These are phyloP conservation scores for Pulveroboletus sp. DNA, from an alignment of 768 basidiomycete species.

Conservation along the genomic window DNA sequence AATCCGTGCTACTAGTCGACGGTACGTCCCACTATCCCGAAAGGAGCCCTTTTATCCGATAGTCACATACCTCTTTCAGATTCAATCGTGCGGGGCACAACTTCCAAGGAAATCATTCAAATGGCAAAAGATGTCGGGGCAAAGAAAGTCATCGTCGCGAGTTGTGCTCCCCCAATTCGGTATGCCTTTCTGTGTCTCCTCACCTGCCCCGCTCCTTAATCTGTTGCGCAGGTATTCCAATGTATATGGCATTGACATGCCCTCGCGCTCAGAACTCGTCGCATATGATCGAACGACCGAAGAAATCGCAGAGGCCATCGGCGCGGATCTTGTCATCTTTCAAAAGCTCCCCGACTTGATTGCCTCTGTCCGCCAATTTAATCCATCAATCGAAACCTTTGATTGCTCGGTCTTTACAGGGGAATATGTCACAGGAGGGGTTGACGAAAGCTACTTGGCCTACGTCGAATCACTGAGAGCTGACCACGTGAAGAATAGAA, in stretches of 20 bases:
- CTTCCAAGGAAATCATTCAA: slow-evolving; percentile 96
- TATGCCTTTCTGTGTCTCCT: slow-evolving; percentile 26
- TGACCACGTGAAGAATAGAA: slow-evolving; percentile 71
- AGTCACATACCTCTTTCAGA: slow-evolving; percentile 43
- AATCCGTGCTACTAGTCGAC: slow-evolving; percentile 93
- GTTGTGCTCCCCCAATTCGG: slow-evolving; percentile 96
- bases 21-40: slow-evolving; percentile 45
- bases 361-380: slow-evolving; percentile 79
- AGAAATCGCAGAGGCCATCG: slow-evolving; percentile 75
- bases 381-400: slow-evolving; percentile 68
- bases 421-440: slow-evolving; percentile 92
- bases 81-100: slow-evolving; percentile 97
- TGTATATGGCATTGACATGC: slow-evolving; percentile 99
- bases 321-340: slow-evolving; percentile 94
- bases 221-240: slow-evolving; percentile 62
- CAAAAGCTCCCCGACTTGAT: slow-evolving; percentile 89
- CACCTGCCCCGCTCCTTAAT: slow-evolving; percentile 1
- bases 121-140: slow-evolving; percentile 99
- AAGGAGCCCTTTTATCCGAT: background rate
- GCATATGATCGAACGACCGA: slow-evolving; percentile 70
- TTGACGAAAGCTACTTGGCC: slow-evolving; percentile 76
- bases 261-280: slow-evolving; percentile 88
- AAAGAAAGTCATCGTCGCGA: slow-evolving; percentile 91
- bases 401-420: slow-evolving; percentile 99
- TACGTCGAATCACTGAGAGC: slow-evolving; percentile 73